Evolutionary conservation across 169 alveolate species (phyloP).

Genomic region (Plasmodium gallinaceum): DNA sequence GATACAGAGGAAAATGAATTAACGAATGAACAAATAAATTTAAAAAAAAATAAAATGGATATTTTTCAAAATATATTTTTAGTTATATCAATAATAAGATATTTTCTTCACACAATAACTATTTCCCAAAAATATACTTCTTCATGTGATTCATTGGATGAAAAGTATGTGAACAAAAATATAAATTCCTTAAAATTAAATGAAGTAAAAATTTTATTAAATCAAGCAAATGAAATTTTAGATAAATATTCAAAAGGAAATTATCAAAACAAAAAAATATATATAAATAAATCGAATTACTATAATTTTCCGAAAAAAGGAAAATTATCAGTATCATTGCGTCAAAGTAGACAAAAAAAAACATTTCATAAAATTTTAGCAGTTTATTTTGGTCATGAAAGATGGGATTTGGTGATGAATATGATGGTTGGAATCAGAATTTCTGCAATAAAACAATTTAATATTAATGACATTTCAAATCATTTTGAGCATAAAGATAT

Average conservation of each 20-base stretch:
- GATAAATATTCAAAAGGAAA: slow-evolving; percentile 38
- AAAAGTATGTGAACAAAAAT: background rate
- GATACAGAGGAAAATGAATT: background rate
- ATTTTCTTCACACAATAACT: slow-evolving; percentile 35
- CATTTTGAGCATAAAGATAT: slow-evolving; percentile 36
- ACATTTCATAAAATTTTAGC: slow-evolving; percentile 48
- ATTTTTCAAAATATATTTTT: slow-evolving; percentile 25
- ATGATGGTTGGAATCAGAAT: slow-evolving; percentile 93
- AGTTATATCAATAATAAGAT: slow-evolving; percentile 20
- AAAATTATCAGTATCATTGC: slow-evolving; percentile 46
- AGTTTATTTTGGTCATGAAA: slow-evolving; percentile 93
- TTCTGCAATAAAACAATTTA: slow-evolving; percentile 83
- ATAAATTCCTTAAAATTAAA: background rate
- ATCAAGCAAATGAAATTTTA: slow-evolving; percentile 25
- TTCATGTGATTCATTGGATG: slow-evolving; percentile 46
- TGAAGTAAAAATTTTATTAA: slow-evolving; percentile 18
- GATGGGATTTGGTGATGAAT: slow-evolving; percentile 92
- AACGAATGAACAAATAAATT: background rate
- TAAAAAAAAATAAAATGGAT: background rate
- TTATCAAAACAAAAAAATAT: slow-evolving; percentile 17
- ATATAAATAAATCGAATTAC: slow-evolving; percentile 48
- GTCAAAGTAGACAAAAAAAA: slow-evolving; percentile 45
- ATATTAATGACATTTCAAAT: slow-evolving; percentile 1
- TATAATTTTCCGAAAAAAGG: slow-evolving; percentile 33
- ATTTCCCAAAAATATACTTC: slow-evolving; percentile 52